Evolutionary conservation across 2,329 filamentous ascomycete species (phyloP), one percentile per base, ranked within the genome.

Genomic region (Camptophora hylomeconis): DNA sequence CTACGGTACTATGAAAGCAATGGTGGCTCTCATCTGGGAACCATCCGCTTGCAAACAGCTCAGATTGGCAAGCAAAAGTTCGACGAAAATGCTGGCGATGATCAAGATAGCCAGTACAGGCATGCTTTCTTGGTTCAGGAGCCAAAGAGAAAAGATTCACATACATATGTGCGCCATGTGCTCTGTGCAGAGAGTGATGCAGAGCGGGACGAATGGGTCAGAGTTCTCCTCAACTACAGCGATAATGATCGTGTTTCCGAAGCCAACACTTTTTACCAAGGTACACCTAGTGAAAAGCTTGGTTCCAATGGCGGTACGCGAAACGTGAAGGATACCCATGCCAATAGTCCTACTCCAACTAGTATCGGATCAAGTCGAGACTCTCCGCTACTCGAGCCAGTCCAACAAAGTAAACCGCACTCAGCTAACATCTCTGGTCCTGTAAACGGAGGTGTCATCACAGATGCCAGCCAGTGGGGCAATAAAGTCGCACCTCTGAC

Each of bases 121-220:
- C 89, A 98, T 56, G 89, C 89, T 1, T 98, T 98, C 58, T 63
- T 95, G 24, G 80, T 98, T 30, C 53, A 95, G 29, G 89, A 98
- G 49, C 87, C 87, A 2, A 98, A 98, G 61, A 83, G 84, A 54
- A 95, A 93, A 54, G 89, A 98, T 48, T 84, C 84, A 0, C 75
- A 67, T 13, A 84, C 80, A 42, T 69, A 87, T 30, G 82, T 94
- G 14, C 81, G 87, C 40, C 89, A 98, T 51, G 86, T 98, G 1
- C 63, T 98, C 11, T 98, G 89, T 51, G 87, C 89, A 0, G 89
- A 98, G 54, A 95, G 80, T 46, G 89, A 98, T 45, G 68, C 67
- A 35, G 89, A 98, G 58, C 75, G 89, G 35, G 89, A 98, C 54
- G 67, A 77, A 24, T 98, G 89, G 89, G 87, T 98, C 2, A 80